Percentiles rank a stretch among this genome's conserved stretches.
Conservation (phyloP, 306 rosid genomes). For the Prunus padus region DNA sequence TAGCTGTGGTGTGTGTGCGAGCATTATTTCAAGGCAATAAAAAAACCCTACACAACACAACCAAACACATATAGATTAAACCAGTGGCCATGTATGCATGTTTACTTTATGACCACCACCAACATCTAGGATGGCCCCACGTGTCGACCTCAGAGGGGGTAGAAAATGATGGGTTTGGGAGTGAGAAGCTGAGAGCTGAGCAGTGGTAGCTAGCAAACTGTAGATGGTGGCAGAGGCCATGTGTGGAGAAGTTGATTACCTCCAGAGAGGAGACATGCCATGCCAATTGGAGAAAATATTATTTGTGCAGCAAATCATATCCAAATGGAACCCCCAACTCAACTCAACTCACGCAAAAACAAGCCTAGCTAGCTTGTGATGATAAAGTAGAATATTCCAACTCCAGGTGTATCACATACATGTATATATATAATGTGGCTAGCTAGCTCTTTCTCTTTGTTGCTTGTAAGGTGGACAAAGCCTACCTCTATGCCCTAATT, state of each 20-base stretch:
- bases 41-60: too few species aligned
- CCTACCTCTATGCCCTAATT: slow-evolving; percentile 22
- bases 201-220: slow-evolving; percentile 2
- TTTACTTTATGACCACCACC: slow-evolving; percentile 1
- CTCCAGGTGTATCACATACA: slow-evolving; percentile 10
- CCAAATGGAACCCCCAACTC: background rate
- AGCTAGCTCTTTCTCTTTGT: slow-evolving; percentile 32
- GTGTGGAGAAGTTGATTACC: slow-evolving; percentile 35
- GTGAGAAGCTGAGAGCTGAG: slow-evolving; percentile 32
- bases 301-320: background rate
- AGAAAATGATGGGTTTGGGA: slow-evolving; percentile 46
- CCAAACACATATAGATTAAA: too few species aligned
- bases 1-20: background rate
- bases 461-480: slow-evolving; percentile 49
- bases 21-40: background rate
- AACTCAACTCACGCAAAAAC: slow-evolving; percentile 2
- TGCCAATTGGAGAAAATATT: slow-evolving; percentile 30
- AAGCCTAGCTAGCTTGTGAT: background rate
- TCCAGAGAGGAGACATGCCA: slow-evolving; percentile 47
- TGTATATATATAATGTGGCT: background rate
- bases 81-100: background rate
- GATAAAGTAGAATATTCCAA: slow-evolving; percentile 28
- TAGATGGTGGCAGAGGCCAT: slow-evolving; percentile 39
- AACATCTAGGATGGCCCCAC: slow-evolving; percentile 35
- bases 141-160: slow-evolving; percentile 40